Evolutionary conservation across 768 basidiomycete species (phyloP).

Genomic region (Suillus brevipes): DNA sequence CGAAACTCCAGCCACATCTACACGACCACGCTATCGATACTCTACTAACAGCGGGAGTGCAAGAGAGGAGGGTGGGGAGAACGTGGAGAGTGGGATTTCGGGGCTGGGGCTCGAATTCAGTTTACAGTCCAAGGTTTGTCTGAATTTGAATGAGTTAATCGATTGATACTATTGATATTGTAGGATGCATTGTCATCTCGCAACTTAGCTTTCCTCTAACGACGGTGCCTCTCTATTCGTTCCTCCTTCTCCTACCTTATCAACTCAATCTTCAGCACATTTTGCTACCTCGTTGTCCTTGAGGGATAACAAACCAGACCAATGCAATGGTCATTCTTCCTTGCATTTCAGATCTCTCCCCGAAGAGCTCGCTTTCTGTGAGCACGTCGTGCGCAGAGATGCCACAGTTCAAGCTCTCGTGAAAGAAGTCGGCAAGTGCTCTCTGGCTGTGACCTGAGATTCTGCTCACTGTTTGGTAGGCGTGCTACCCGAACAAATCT

Average conservation of each 20-base stretch:
- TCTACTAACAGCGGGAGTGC: conserved; percentile 30
- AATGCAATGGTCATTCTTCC: no score
- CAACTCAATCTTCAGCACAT: no score
- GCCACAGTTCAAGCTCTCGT: conserved; percentile 67
- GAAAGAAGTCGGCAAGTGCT: conserved; percentile 64
- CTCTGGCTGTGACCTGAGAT: not conserved
- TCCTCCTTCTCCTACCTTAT: no score
- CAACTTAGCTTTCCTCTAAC: no score
- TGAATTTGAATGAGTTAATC: no score
- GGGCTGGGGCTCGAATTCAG: conserved; percentile 64
- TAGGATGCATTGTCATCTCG: no score
- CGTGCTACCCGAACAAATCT: conserved; percentile 67
- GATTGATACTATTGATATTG: not conserved
- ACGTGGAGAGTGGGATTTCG: conserved; percentile 46
- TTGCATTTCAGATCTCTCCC: conserved; percentile 79
- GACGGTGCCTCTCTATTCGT: no score
- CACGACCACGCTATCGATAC: no score
- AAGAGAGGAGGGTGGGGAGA: conserved; percentile 40
- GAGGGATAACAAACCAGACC: no score
- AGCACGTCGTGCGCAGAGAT: conserved; percentile 70
- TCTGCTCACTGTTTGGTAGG: conserved; percentile 39
- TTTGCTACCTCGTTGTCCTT: no score
- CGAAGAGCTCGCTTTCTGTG: conserved; percentile 77
- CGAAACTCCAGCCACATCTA: no score
- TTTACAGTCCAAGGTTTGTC: not conserved